Percentiles rank a stretch among this genome's conserved stretches.
phyloP scores from a whole-genome alignment of 345 rosid genomes.

The Hirschfeldia incana region DNA sequence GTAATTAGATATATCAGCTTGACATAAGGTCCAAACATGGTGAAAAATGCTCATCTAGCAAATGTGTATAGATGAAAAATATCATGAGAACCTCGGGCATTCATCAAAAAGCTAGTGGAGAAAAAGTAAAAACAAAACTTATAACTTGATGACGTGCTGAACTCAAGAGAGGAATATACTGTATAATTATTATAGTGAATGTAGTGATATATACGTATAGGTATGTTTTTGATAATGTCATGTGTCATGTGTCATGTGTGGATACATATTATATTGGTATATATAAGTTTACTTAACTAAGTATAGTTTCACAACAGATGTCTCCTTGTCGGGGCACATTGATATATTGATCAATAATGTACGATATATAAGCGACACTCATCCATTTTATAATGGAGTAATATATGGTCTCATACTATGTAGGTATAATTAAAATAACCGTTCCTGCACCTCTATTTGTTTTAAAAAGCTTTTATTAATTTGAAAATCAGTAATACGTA shows the following conservation, averaged over 20 bases:
- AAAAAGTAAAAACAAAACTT: too few relatives aligned
- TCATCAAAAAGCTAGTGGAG: not conserved
- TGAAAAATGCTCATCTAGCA: not conserved
- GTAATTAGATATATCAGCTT: not conserved
- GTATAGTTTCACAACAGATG: slow-evolving; percentile 38
- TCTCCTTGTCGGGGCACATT: slow-evolving; percentile 46
- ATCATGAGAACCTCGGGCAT: slow-evolving; percentile 15
- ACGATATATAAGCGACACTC: slow-evolving; percentile 35
- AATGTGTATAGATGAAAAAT: not conserved
- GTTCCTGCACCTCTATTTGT: not conserved
- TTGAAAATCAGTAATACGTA: not conserved
- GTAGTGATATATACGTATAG: slow-evolving; percentile 8
- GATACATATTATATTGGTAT: slow-evolving; percentile 17
- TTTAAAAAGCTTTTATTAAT: not conserved
- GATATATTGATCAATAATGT: slow-evolving; percentile 37
- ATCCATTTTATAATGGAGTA: slow-evolving; percentile 32
- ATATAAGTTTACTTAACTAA: slow-evolving; percentile 23
- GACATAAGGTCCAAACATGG: slow-evolving; percentile 13
- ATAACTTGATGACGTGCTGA: slow-evolving; percentile 10
- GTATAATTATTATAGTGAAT: not conserved
- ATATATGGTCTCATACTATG: not conserved
- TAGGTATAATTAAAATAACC: not conserved
- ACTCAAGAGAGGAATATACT: slow-evolving; percentile 9
- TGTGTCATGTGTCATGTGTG: slow-evolving; percentile 14
- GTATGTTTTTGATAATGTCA: slow-evolving; percentile 16